Evolutionary conservation across 2,329 filamentous ascomycete genomes (phyloP).

Genomic region (Stachybotrys echinatus): DNA sequence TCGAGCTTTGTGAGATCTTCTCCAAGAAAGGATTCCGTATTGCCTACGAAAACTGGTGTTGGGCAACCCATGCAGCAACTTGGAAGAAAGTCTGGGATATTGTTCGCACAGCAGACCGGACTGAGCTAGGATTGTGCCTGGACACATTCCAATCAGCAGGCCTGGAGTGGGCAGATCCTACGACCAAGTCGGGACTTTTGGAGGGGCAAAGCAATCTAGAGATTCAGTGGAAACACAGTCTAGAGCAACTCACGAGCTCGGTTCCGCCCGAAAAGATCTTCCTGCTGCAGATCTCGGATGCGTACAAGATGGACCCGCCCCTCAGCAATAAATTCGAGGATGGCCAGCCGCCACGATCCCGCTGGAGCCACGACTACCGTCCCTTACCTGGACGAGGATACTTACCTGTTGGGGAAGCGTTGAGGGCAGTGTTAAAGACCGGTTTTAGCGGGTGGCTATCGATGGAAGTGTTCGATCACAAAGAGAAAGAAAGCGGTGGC

Average conservation of each 20-base stretch:
- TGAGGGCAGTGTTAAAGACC: neutral
- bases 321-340: conserved; percentile 46
- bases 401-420: neutral
- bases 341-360: conserved; percentile 54
- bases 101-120: conserved; percentile 53
- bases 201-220: conserved; percentile 45
- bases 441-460: neutral
- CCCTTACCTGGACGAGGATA: conserved; percentile 54
- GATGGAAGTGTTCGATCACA: neutral
- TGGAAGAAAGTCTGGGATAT: conserved; percentile 70
- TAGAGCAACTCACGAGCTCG: conserved; percentile 49
- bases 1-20: conserved; percentile 58
- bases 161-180: conserved; percentile 69
- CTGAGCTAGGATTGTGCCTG: conserved; percentile 68
- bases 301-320: conserved; percentile 56
- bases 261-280: conserved; percentile 68
- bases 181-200: conserved; percentile 53
- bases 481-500: neutral
- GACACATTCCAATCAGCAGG: conserved; percentile 75
- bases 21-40: conserved; percentile 52
- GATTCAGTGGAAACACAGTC: conserved; percentile 44
- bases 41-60: conserved; percentile 81
- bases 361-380: conserved; percentile 68
- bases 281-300: conserved; percentile 70
- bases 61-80: conserved; percentile 62